phyloP scores from a whole-genome alignment of 1,284 basidiomycete genomes.

The Dichomitus squalens region DNA sequence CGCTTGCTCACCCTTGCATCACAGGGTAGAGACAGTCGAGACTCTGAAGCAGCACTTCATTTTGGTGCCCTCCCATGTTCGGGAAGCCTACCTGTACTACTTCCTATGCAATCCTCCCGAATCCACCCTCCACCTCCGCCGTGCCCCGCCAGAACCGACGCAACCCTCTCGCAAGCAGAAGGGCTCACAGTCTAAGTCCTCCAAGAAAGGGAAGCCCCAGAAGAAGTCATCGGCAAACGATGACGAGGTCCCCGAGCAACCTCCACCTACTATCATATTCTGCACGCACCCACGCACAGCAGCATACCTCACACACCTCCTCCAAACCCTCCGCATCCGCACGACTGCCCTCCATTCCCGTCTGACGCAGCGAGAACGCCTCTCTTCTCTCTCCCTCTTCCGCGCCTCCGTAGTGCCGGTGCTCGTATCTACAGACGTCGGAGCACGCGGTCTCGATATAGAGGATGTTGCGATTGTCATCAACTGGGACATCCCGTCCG shows the following conservation, averaged over 20 bases:
- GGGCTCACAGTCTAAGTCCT: constrained; percentile 29
- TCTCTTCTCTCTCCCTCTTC: constrained; percentile 87
- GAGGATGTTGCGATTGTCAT: constrained; percentile 94
- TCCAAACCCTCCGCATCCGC: constrained; percentile 82
- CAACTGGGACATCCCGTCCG: constrained; percentile 93
- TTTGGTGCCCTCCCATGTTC: constrained; percentile 93
- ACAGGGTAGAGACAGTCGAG: constrained; percentile 83
- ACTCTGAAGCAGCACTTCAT: constrained; percentile 89
- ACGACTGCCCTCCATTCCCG: constrained; percentile 92
- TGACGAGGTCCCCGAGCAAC: constrained; percentile 62
- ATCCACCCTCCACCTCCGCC: constrained; percentile 68
- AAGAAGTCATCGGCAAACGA: constrained; percentile 33
- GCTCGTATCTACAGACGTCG: constrained; percentile 94
- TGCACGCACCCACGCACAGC: constrained; percentile 87
- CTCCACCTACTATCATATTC: constrained; percentile 95
- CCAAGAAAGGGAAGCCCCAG: constrained; percentile 40
- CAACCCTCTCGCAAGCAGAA: constrained; percentile 29
- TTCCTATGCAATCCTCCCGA: constrained; percentile 88
- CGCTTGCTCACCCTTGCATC: background rate
- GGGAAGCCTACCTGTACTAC: constrained; percentile 92
- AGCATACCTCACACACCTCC: constrained; percentile 83
- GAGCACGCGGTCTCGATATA: constrained; percentile 92
- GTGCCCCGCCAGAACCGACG: constrained; percentile 54
- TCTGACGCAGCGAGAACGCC: constrained; percentile 87
- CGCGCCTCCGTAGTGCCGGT: constrained; percentile 88